Conservation (phyloP, 495 filamentous ascomycete genomes). For the Xylaria castorea region DNA sequence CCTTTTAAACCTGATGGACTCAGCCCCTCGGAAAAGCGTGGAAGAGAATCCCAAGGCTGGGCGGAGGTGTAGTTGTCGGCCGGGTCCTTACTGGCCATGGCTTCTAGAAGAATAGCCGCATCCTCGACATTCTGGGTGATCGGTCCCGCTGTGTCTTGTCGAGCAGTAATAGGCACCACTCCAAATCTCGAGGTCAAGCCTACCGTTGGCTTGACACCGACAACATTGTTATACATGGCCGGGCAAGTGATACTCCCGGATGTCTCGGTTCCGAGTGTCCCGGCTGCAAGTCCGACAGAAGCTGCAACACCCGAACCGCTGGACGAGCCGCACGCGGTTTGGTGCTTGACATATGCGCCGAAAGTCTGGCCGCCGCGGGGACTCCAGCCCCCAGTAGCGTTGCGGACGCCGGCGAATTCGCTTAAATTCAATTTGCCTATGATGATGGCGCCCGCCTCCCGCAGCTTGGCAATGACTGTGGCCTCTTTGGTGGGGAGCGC, state of each 20-base stretch:
- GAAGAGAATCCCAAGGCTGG: slow-evolving; percentile 52
- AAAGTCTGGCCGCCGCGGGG: slow-evolving; percentile 44
- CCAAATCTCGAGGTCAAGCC: slow-evolving; percentile 64
- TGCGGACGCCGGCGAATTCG: slow-evolving; percentile 52
- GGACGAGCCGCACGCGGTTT: slow-evolving; percentile 37
- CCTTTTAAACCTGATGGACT: slow-evolving; percentile 40
- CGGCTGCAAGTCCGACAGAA: slow-evolving; percentile 35
- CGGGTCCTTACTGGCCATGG: slow-evolving; percentile 63
- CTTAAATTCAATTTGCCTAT: slow-evolving; percentile 54
- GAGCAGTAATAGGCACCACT: slow-evolving; percentile 67
- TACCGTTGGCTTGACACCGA: slow-evolving; percentile 71
- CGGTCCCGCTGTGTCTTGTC: slow-evolving; percentile 71
- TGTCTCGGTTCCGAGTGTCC: slow-evolving; percentile 44
- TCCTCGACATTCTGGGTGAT: slow-evolving; percentile 71
- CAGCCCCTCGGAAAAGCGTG: slow-evolving; percentile 52
- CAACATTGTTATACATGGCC: slow-evolving; percentile 50
- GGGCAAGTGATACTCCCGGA: slow-evolving; percentile 50
- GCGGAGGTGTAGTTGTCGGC: slow-evolving; percentile 33
- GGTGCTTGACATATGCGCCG: slow-evolving; percentile 42
- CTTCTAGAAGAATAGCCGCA: slow-evolving; percentile 68
- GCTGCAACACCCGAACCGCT: slow-evolving; percentile 38
- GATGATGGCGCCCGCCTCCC: slow-evolving; percentile 58
- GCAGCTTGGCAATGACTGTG: slow-evolving; percentile 54
- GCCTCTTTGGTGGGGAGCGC: slow-evolving; percentile 52
- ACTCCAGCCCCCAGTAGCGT: slow-evolving; percentile 44